Evolutionary conservation across 1,284 basidiomycete genomes (phyloP), one percentile per base, ranked within the genome.

Genomic region (Moniliophthora roreri): DNA sequence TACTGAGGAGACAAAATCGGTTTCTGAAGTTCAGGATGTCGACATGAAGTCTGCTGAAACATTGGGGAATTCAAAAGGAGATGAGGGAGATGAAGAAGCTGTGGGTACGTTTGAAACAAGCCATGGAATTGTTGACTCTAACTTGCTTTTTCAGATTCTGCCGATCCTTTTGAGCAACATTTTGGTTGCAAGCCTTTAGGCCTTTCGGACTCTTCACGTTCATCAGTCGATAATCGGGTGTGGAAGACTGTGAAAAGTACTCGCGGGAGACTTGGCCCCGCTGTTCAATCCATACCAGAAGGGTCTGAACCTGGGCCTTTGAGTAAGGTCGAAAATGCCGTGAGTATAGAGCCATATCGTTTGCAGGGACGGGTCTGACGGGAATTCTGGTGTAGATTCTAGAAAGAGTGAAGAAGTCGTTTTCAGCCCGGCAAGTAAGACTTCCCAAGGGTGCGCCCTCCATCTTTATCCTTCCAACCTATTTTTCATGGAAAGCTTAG

Each of bases 81-180:
- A 69, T n/a, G 16, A 7, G 20, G 9, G 7, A 1, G 20, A 42
- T n/a, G 38, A 23, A 15, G 53, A 45, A 36, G n/a, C 24, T 20
- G 61, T 66, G 61, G 65, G 72, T 73, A 53, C 53, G 69, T 51
- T 34, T 48, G 26, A 54, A 45, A 34, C 23, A 1, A 44, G n/a
- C 18, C 46, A 13, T 7, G 13, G 18, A 15, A 11, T 15, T 15
- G 15, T 46, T 15, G 9, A 10, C 4, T 26, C 9, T 18, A 10
- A 32, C 24, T 35, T 50, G 21, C 36, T 46, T 39, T 32, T 54
- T n/a, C 59, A 61, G 68, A 64, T 60, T 62, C 57, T 44, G 60
- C 62, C 51, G 73, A 81, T 60, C 64, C 72, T 48, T 88, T 87
- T 57, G 84, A 89, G 60, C 64, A 63, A 13, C 89, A 91, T 63